Base-by-base conservation (phyloP, 1,284 basidiomycete species). In the Boletus hoseneyae region DNA sequence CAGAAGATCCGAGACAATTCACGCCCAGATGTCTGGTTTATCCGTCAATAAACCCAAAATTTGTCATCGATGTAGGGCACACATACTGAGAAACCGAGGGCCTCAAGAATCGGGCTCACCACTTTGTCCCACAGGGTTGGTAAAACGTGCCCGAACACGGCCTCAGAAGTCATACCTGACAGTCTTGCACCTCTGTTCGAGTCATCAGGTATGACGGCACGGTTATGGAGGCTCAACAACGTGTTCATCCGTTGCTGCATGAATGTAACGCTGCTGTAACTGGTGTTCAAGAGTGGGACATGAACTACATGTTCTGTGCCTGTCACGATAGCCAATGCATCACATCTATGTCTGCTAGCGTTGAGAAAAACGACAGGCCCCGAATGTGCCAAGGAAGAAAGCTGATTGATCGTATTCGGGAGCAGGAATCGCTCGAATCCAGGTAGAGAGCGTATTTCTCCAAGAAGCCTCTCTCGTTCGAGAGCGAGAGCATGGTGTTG, bases 1-100 rank as follows among this genome's bases (percentile, higher is more conserved):
- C 55, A 58, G 19, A 52, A 58, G 7, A 56, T 38, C 6, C 47
- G 48, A 30, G 44, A 32, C 6, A 36, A 40, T 19, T 39, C 38
- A 6, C 2, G 15, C 2, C 29, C 29, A 2, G 29, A 10, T 30
- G 29, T 12, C 29, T 30, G 11, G 29, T 13, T 12, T 32, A 15
- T 21, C 2, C 5, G 3, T 42, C 32, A 25, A 10, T 27, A 25
- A 16, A 16, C 5, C 18, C 8, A 7, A 36, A 21, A 0, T 6
- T 15, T 9, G 16, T n/a, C 4, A 15, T 15, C 19, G 6, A n/a
- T 10, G 29, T 3, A 12, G n/a, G 2, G 5, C 16, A 4, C 19
- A 35, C 47, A 19, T 53, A 59, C 57, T 23, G 32, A 47, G 13
- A 57, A 16, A 11, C 21, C 6, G 11, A 53, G 45, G 4, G 16